Percentiles rank a stretch among this genome's conserved stretches.
phyloP scores from a whole-genome alignment of 2,329 filamentous ascomycete genomes.

The Monilinia fructigena region DNA sequence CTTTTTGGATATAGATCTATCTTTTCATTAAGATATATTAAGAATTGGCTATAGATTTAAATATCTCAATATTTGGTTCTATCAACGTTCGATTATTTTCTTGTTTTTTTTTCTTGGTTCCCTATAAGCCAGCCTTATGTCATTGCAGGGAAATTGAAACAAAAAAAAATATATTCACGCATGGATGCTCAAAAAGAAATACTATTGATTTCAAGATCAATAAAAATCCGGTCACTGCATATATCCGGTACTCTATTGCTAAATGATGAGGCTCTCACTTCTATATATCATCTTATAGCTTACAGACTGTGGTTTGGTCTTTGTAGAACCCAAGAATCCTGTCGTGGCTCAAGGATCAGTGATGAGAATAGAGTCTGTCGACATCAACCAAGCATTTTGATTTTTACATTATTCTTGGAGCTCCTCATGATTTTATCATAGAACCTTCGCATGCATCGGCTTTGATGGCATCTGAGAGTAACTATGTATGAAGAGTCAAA shows the following conservation, averaged over 20 bases:
- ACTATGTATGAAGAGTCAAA: not conserved
- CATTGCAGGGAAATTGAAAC: no score
- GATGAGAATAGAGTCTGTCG: no score
- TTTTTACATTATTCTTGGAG: accelerated
- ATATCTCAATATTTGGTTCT: no score
- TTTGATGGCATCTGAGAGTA: no score
- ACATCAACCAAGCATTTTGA: not conserved
- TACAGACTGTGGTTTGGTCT: not conserved
- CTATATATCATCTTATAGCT: accelerated
- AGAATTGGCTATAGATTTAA: not conserved
- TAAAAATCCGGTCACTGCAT: not conserved
- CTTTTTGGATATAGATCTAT: not conserved
- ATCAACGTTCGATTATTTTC: no score
- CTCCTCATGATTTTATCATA: not conserved
- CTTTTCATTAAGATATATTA: not conserved
- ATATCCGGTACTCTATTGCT: not conserved
- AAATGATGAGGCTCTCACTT: not conserved
- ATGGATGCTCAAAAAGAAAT: not conserved
- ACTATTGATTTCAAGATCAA: not conserved
- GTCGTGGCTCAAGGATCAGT: not conserved
- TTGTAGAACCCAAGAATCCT: not conserved
- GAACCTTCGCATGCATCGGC: not conserved
- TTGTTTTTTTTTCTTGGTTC: not conserved
- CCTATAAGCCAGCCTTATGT: no score
- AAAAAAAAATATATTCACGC: not conserved